phyloP scores from a whole-genome alignment of 257 asterid species.

The Cruciata laevipes region DNA sequence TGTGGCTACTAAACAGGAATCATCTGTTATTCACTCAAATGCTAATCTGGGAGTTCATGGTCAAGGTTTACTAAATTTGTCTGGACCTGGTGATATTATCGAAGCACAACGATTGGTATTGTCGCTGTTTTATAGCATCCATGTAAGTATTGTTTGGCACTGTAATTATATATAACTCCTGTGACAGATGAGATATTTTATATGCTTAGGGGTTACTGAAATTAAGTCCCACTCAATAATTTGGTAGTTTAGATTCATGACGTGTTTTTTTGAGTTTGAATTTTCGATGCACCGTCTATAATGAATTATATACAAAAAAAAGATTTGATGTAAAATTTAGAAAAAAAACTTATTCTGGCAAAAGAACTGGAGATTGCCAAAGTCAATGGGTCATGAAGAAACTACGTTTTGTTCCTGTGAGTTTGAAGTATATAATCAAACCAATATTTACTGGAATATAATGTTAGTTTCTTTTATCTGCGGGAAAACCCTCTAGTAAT shows the following conservation, averaged over 20 bases:
- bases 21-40: slow-evolving; percentile 90
- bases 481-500: neutral
- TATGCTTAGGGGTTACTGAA: neutral
- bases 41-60: slow-evolving; percentile 97
- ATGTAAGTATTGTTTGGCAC: slow-evolving; percentile 43
- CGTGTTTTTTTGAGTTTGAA: neutral
- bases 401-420: neutral
- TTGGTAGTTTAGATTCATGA: neutral
- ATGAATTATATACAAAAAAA: too few species aligned
- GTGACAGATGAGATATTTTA: neutral
- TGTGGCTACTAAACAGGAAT: slow-evolving; percentile 38
- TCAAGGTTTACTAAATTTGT: slow-evolving; percentile 80
- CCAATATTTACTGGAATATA: neutral
- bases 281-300: neutral
- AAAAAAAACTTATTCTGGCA: neutral
- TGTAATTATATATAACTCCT: neutral
- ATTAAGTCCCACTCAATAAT: neutral
- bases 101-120: slow-evolving; percentile 93
- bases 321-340: neutral
- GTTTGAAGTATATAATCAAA: neutral
- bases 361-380: neutral
- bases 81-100: slow-evolving; percentile 92
- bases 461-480: neutral
- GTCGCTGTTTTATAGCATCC: slow-evolving; percentile 80
- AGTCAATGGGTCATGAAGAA: neutral